Base-by-base conservation (phyloP, 73 alveolate species). In the Paramecium pentaurelia region DNA sequence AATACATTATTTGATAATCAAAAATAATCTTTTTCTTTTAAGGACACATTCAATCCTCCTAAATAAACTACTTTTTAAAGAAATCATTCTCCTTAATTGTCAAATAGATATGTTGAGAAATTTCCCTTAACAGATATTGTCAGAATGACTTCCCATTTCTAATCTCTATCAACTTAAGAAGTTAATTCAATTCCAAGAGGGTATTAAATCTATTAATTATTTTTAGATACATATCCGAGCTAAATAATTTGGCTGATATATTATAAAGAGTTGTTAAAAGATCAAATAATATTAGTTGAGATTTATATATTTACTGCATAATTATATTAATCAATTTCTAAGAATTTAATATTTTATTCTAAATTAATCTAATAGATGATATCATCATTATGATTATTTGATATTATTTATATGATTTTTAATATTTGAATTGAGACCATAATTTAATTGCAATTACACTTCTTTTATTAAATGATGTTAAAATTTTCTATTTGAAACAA, bases 201-300 rank as follows among this genome's bases (percentile, higher is more conserved):
- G 91, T 80, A 77, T 77, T 47, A 47, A 47, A 51, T 51, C n/a
- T 22, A n/a, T 11, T 30, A 37, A 25, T 42, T 30, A 12, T 30
- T 9, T 77, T 42, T 77, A 77, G 90, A 44, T 77, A 80, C 45
- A 36, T 80, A 25, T 80, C 47, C 11, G 91, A 80, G 38, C 47
- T 80, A 49, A 80, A 80, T 45, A 49, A 25, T 44, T 47, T 80
- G 14, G 34, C 49, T 40, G 47, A 80, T 40, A 42, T 44, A 25
- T 25, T 80, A 80, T 25, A 80, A 49, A 80, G 91, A 80, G 51
- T 80, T n/a, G 91, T 45, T 2, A 80, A 80, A 25, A 36, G 60
- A 75, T 75, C 88, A 30, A 42, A 42, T n/a, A 36, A 64, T 64
- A 34, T 64, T 64, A 64, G 84, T 64, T 64, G 84, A 64, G 11